phyloP scores from a whole-genome alignment of 2,329 filamentous ascomycete genomes.

The Aspergillus spinulosporus region DNA sequence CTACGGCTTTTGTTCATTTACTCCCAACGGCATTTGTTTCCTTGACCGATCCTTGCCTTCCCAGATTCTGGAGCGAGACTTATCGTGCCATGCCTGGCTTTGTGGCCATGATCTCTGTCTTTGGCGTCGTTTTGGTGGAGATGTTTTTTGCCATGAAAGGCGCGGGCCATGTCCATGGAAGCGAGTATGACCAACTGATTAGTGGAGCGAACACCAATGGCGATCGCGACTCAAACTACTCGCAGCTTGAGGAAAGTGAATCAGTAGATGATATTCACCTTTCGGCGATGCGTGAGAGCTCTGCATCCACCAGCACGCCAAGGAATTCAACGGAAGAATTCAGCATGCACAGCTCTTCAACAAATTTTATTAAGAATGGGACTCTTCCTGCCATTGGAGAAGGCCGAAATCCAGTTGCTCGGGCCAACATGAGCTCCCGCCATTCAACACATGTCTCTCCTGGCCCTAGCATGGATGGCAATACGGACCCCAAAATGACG shows the following conservation, averaged over 20 bases:
- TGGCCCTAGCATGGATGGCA: not conserved
- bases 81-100: conserved; percentile 79
- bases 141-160: conserved; percentile 80
- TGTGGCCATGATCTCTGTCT: conserved; percentile 77
- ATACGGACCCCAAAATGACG: conserved; percentile 36
- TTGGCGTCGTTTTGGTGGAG: conserved; percentile 80
- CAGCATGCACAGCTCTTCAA: conserved; percentile 21
- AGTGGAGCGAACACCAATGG: conserved; percentile 23
- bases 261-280: conserved; percentile 26
- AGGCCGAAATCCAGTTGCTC: conserved; percentile 29
- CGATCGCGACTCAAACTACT: conserved; percentile 26
- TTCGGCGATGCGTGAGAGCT: conserved; percentile 8
- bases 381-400: conserved; percentile 62
- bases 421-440: conserved; percentile 16
- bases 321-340: conserved; percentile 22
- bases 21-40: conserved; percentile 63
- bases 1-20: conserved; percentile 60
- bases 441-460: conserved; percentile 16
- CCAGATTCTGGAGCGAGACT: conserved; percentile 73
- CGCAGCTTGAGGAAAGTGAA: conserved; percentile 23
- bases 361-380: conserved; percentile 51
- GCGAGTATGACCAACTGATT: conserved; percentile 52
- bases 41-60: conserved; percentile 66
- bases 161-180: conserved; percentile 59
- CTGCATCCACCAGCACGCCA: conserved; percentile 14